These are phyloP conservation scores for Phytophthora syringae DNA, from an alignment of 352 stramenopile species.

Conservation along the genomic window DNA sequence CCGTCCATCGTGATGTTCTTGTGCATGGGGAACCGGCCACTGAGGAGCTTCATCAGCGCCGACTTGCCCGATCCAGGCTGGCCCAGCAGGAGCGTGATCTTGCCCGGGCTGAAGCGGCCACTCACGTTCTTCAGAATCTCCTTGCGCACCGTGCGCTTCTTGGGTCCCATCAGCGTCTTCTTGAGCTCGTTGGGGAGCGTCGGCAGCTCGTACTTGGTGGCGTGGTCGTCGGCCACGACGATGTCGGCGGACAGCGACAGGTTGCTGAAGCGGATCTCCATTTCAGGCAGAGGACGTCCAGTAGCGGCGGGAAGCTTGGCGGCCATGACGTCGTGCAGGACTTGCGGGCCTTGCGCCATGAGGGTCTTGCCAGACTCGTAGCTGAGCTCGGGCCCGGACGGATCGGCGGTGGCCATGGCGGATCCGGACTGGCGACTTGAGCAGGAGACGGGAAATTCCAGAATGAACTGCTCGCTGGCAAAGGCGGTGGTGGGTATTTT, in stretches of 20 bases:
- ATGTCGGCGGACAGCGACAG: conserved; percentile 46
- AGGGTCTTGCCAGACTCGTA: conserved; percentile 29
- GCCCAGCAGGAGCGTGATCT: too few relatives aligned
- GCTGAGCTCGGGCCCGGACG: conserved; percentile 12
- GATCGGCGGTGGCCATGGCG: not conserved
- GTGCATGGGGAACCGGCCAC: conserved; percentile 38
- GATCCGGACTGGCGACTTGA: too few relatives aligned
- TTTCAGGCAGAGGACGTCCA: conserved; percentile 39
- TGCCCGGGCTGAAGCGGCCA: too few relatives aligned
- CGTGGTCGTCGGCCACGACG: conserved; percentile 25
- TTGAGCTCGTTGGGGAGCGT: conserved; percentile 43
- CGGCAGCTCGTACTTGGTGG: conserved; percentile 36
- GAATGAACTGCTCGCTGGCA: too few relatives aligned
- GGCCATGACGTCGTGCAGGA: conserved; percentile 37
- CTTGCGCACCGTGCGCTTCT: conserved; percentile 38
- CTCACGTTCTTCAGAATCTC: conserved; percentile 54
- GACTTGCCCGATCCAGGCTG: too few relatives aligned
- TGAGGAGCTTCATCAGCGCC: conserved; percentile 51
- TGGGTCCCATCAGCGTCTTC: conserved; percentile 33
- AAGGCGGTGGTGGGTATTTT: too few relatives aligned
- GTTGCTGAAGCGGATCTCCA: conserved; percentile 56
- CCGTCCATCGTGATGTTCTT: conserved; percentile 52
- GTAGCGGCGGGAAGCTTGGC: conserved; percentile 30
- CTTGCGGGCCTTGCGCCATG: conserved; percentile 41
- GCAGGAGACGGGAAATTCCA: not conserved